Base-by-base conservation (phyloP, 371 early-diverging fungal species). In the Mucor sp. region DNA sequence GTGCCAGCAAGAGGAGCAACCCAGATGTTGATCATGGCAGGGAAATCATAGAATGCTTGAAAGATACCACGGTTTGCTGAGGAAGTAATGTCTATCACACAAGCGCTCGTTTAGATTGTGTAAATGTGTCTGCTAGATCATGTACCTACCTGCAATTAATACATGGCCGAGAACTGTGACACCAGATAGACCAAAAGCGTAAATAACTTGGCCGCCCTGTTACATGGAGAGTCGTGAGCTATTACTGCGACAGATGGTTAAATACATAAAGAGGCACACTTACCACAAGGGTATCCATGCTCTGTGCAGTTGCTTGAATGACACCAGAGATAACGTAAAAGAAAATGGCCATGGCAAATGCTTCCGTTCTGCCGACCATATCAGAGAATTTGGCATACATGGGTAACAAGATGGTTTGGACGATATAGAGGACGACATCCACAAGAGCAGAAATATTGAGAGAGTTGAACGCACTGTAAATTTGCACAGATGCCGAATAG, bases 181-280 rank as follows among this genome's bases (percentile, higher is more conserved):
- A 50, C 80, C 80, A 28, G 77, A 58, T 15, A 69, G 65, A 19
- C 80, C 80, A 60, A 80, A 70, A 41, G 80, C 70, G 56, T 77
- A 73, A 4, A 80, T 62, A 25, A 76, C 71, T 67, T 76, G 74
- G 3, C 70, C 79, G 53, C 76, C 76, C 79, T 79, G 53, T 59
- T 65, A 58, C 2, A 17, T 4, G 30, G 6, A 37, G n/a, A 12
- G 55, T 12, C 6, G 5, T 44, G 44, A 15, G 8, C 39, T 44
- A 17, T 21, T 55, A 27, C 27, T 53, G 53, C 23, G n/a, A n/a
- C 23, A n/a, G 3, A 47, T 47, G n/a, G 14, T 9, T 23, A 11
- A 14, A 53, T 6, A 44, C 19, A 44, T 7, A 15, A 58, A 21
- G 37, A 3, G 43, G 3, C 25, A 32, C 35, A 25, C 60, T 60